A percentile compares a stretch with the other conserved stretches of the same genome.
These are phyloP conservation scores for Alternaria sp. DNA, from an alignment of 2,329 filamentous ascomycete species.

Conservation along the genomic window DNA sequence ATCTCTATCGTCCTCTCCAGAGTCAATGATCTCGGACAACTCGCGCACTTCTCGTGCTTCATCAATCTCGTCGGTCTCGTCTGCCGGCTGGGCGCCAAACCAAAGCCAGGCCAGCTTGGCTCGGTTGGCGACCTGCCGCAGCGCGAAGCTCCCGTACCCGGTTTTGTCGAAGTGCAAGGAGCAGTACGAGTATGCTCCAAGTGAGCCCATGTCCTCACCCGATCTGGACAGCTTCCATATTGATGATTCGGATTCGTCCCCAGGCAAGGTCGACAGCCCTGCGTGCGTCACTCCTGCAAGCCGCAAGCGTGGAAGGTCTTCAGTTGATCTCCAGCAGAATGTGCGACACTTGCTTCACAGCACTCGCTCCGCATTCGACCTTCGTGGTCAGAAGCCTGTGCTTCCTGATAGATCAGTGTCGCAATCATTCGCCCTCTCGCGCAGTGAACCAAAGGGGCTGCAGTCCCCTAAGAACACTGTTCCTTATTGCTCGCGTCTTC, in stretches of 20 bases:
- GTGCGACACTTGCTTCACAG: constrained; percentile 66
- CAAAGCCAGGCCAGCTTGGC: constrained; percentile 56
- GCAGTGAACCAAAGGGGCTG: constrained; percentile 45
- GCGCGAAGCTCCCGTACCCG: constrained; percentile 52
- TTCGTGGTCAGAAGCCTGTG: constrained; percentile 42
- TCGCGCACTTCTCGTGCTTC: constrained; percentile 63
- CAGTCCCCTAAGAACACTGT: constrained; percentile 48
- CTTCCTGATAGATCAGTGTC: constrained; percentile 46
- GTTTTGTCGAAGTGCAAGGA: constrained; percentile 47
- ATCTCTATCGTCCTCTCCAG: constrained; percentile 63
- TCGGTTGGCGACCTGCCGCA: constrained; percentile 60
- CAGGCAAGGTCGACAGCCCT: constrained; percentile 37
- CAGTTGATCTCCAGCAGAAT: constrained; percentile 69
- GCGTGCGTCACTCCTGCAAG: constrained; percentile 29
- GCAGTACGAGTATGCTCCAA: constrained; percentile 41
- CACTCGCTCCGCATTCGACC: constrained; percentile 48
- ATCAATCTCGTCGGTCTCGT: constrained; percentile 61
- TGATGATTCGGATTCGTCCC: constrained; percentile 43
- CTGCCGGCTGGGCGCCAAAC: constrained; percentile 59
- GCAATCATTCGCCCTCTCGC: constrained; percentile 38
- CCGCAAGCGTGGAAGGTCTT: constrained; percentile 67
- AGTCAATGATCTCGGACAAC: constrained; percentile 68
- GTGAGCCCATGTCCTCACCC: constrained; percentile 48
- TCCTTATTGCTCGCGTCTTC: constrained; percentile 50
- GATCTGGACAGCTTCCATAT: constrained; percentile 60